A percentile compares a stretch with the other conserved stretches of the same genome.
Conservation (phyloP, 257 asterid genomes). For the Capsicum baccatum region DNA sequence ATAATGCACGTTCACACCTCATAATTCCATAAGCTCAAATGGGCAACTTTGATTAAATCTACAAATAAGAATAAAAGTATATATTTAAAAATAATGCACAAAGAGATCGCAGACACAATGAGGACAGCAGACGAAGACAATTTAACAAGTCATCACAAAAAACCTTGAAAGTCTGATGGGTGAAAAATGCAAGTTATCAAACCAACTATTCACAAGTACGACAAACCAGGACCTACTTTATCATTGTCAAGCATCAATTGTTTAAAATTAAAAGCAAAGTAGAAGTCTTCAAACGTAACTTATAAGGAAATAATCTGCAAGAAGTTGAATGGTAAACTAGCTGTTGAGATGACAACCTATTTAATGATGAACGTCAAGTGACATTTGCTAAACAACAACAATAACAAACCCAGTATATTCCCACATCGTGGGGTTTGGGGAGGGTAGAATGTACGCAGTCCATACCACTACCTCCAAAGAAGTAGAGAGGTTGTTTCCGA, state of each 20-base stretch:
- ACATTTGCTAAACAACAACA: neutral
- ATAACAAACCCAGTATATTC: no score
- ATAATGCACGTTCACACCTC: neutral
- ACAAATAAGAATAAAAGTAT: constrained; percentile 6
- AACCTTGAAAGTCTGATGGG: neutral
- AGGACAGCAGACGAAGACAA: constrained; percentile 7
- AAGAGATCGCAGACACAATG: neutral
- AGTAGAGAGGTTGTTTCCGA: no score
- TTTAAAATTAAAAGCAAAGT: neutral
- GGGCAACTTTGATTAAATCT: constrained; percentile 6
- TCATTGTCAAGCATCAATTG: neutral
- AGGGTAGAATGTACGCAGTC: no score
- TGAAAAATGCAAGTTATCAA: neutral
- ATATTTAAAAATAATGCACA: neutral
- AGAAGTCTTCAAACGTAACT: neutral
- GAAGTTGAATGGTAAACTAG: constrained; percentile 13
- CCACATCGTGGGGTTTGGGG: no score
- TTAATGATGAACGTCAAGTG: constrained; percentile 7
- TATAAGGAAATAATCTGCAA: neutral
- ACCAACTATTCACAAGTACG: neutral
- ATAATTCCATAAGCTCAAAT: neutral
- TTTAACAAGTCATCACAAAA: constrained; percentile 16
- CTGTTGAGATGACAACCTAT: neutral
- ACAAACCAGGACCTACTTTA: neutral
- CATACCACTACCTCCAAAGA: no score